Base-by-base conservation (phyloP, 2,329 filamentous ascomycete species). In the Botryosphaeria agaves region DNA sequence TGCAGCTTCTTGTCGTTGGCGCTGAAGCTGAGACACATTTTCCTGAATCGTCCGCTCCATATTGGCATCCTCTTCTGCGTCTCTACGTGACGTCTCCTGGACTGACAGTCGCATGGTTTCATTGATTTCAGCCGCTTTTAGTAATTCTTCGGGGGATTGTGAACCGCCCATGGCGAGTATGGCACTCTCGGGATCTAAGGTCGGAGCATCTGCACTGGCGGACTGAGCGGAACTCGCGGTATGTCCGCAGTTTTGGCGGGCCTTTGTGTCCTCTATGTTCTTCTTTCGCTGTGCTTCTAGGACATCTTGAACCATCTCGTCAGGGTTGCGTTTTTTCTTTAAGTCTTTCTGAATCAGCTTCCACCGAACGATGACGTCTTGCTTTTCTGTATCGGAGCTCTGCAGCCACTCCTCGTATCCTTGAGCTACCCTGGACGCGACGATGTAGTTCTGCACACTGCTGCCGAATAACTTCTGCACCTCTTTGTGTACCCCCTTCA, bases 381-480 rank as follows among this genome's bases (percentile, higher is more conserved):
- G 57, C 23, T 66, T 63, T 50, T 87, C 77, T 35, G 69, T 65
- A 0, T 48, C 46, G 0, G 62, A 66, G 1, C 72, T 58, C 1
- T 46, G 45, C 11, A 57, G 55, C 39, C 72, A 64, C 30, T 85
- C 78, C 26, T 74, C 69, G 36, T 72, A 71, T 1, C 83, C 82
- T 48, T 91, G 79, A 1, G 73, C 63, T 29, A 80, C 78, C 27
- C 82, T 66, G 2, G 81, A 78, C 1, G 79, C 70, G 27, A 83
- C 70, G 38, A 91, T 81, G 47, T 87, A 87, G 40, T 80, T 83
- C 29, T 80, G 64, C 12, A 82, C 72, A 37, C 71, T 80, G 26
- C 66, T 72, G 15, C 75, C 72, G 40, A 82, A 76, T 27, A 66
- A 54, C 36, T 71, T 76, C 36, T 73, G 66, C 28, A 85, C 61